Evolutionary conservation across 1,284 basidiomycete species (phyloP), one percentile per base, ranked within the genome.

Genomic region (Pseudozyma flocculosa): DNA sequence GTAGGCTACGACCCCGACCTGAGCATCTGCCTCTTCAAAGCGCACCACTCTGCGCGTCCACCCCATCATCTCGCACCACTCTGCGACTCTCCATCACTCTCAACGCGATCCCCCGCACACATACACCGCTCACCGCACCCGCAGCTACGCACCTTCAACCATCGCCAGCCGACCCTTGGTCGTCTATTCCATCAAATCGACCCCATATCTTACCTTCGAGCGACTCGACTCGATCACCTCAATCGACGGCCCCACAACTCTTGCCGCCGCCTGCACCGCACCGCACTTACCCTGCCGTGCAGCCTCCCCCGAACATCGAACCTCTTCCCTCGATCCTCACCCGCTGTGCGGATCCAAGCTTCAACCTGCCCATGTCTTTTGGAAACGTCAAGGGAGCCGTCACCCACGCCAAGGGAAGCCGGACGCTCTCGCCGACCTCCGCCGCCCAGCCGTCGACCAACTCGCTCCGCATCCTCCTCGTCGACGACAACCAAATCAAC

Each of bases 401-500:
- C 47, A 40, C 42, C 14, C 43, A 43, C 39, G 43, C 45, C 24
- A n/a, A n/a, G n/a, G n/a, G n/a, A n/a, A 46, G 26, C 19, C 50
- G 58, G 19, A 23, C 52, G 26, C 34, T 42, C 21, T 51, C 60
- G 46, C 54, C 61, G 10, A 17, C 32, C 15, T 5, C 32, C 32
- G 32, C 11, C 32, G 32, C 4, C 32, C 40, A 51, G 41, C 51
- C 55, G 23, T 45, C 54, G 23, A 58, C 51, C 29, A 34, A 64
- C 30, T 59, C 55, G 50, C 58, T 73, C 10, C 66, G 71, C 45
- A 58, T 73, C 26, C 61, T 73, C 30, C 32, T 73, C 38, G 71
- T 73, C 43, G 71, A 73, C 44, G 71, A 73, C 59, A 70, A 73
- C 47, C 61, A 56, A 29, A 45, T 73, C 66, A 73, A 73, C 34